Evolutionary conservation across 129 eudicot genomes (phyloP), one percentile per base, ranked within the genome.

Genomic region (Saussurea involucrata): DNA sequence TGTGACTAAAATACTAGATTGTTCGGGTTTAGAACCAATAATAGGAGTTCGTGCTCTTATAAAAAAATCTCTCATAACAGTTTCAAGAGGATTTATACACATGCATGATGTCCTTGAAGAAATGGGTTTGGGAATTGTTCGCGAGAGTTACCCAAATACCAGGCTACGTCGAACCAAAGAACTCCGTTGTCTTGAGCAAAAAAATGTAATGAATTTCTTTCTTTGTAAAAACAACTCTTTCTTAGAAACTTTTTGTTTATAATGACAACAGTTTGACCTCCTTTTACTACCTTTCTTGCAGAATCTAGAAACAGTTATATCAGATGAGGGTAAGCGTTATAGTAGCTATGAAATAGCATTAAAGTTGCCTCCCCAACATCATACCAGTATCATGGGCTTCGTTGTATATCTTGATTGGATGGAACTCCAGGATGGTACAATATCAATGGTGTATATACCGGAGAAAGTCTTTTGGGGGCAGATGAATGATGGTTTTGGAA

Each of bases 81-180:
- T 28, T 20, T 22, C 44, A 34, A 33, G 34, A 0, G 15, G 6
- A 7, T 2, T 15, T 11, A 64, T 79, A 63, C 15, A 63, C 12
- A 71, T 71, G 83, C 83, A 79, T 79, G 66, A 79, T 15, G 28
- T 28, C 42, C 25, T 79, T 24, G 78, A 79, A 79, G 77, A 79
- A 24, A 71, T 79, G 83, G 77, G 77, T 3, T 71, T 49, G 78
- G 6, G 36, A 24, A 71, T 79, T 7, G 83, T 64, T 71, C 77
- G 73, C 3, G 11, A 55, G 8, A 49, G 18, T 42, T 40, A 31
- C n/a, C 53, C 25, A 17, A 32, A 28, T 71, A 71, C 34, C 72
- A 37, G 83, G 28, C 28, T 77, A 7, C 27, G 83, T 57, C 53
- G 4, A 63, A 0, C 2, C 0, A 11, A 63, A 7, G 83, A 79